Base-by-base conservation (phyloP, 2,329 filamentous ascomycete genomes). In the Periconia macrospinosa region DNA sequence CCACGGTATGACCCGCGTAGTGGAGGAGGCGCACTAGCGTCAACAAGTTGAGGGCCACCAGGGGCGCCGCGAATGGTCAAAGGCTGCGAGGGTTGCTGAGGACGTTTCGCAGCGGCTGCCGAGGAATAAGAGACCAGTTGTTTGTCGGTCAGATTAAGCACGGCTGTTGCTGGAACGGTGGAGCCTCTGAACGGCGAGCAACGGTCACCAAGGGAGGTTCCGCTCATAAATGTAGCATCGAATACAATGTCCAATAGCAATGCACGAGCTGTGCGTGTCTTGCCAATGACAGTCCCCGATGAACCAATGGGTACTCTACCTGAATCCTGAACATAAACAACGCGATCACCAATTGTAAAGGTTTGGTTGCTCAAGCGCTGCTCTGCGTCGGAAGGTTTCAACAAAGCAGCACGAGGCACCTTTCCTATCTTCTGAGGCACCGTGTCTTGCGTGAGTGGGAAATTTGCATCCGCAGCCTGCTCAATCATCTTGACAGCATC, bases 331-430 rank as follows among this genome's bases (percentile, higher is more conserved):
- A 92, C 91, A 72, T 97, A 99, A 41, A 96, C 90, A 20, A 99
- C 85, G 19, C 95, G 89, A 73, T 99, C 92, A 50, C 94, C 94
- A 30, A 99, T 83, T 51, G 76, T 75, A 75, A 97, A 99, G 18
- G 75, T 82, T 73, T 99, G 95, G 70, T 89, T 89, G 52, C 90
- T 87, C 41, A 97, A 84, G 49, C 92, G 88, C 71, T 97, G 90
- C 73, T 97, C 92, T n/a, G 92, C 92, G 75, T 99, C 94, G 1
- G 87, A 83, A n/a, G 95, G 95, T 70, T 96, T 96, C 67, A 99
- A 81, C 17, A 99, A 79, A 9, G 92, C 94, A 62, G 87, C 88
- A 49, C 95, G 87, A 47, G 94, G 94, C 43, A 97, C 91, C 51
- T 87, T 86, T 54, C 85, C 87, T 57, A 97, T 81, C 67, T 85